These are phyloP conservation scores for Neurospora sp. DNA, from an alignment of 495 filamentous ascomycete genomes.

Conservation along the genomic window DNA sequence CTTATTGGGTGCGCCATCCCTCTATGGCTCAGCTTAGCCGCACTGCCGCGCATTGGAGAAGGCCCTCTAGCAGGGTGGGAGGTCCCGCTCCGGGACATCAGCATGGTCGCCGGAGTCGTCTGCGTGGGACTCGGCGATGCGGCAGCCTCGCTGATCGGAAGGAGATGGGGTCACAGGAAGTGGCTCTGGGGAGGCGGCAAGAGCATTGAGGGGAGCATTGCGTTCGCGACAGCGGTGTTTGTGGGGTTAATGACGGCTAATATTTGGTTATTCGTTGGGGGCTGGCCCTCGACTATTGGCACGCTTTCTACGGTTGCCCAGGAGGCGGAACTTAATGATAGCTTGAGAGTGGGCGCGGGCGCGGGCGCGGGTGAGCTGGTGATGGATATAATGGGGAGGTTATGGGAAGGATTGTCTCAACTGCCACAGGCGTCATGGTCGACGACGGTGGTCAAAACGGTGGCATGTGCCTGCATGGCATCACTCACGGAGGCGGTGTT, in stretches of 20 bases:
- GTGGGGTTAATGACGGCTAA: constrained; percentile 61
- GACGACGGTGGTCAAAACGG: constrained; percentile 44
- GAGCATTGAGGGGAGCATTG: constrained; percentile 80
- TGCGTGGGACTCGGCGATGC: constrained; percentile 95
- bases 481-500: constrained; percentile 91
- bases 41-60: constrained; percentile 43
- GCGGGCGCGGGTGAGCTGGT: constrained; percentile 9
- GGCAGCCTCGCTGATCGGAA: constrained; percentile 81
- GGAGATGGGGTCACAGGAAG: constrained; percentile 76
- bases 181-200: constrained; percentile 98
- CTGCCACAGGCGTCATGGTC: constrained; percentile 20
- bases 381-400: constrained; percentile 1
- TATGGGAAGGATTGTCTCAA: background rate
- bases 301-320: background rate
- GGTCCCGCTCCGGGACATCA: constrained; percentile 55
- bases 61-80: constrained; percentile 62
- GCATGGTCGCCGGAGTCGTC: constrained; percentile 82
- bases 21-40: constrained; percentile 74
- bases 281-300: constrained; percentile 42
- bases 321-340: constrained; percentile 15
- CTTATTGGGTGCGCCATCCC: constrained; percentile 94
- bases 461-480: constrained; percentile 63
- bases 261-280: constrained; percentile 62
- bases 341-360: background rate
- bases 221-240: constrained; percentile 73